Evolutionary conservation across 2,329 filamentous ascomycete species (phyloP).

Genomic region (Metarhizium album): DNA sequence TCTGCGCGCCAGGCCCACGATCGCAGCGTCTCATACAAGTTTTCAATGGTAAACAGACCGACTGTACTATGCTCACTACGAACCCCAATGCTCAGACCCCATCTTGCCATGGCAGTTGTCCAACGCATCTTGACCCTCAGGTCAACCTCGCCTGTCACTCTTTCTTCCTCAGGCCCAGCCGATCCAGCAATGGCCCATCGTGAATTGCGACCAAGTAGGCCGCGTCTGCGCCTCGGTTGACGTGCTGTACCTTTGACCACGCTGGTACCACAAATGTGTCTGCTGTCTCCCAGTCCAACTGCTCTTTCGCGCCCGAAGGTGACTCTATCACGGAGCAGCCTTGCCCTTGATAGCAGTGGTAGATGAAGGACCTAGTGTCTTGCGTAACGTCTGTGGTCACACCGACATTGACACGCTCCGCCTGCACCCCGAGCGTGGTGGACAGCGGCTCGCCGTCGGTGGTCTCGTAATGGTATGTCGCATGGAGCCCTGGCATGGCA

Average conservation of each 20-base stretch:
- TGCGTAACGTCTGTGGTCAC: conserved; percentile 19
- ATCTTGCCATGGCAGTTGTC: too few relatives aligned
- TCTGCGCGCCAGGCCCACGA: too few relatives aligned
- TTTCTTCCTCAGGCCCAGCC: conserved; percentile 14
- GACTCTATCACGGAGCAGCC: conserved; percentile 31
- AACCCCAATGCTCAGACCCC: too few relatives aligned
- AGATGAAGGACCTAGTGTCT: conserved; percentile 40
- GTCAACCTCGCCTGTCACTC: background rate
- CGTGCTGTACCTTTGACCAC: conserved; percentile 38
- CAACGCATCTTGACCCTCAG: too few relatives aligned
- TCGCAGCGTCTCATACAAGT: too few relatives aligned
- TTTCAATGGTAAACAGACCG: too few relatives aligned
- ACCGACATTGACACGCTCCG: too few relatives aligned
- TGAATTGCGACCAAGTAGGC: conserved; percentile 25
- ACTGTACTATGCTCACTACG: too few relatives aligned
- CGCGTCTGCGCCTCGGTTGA: conserved; percentile 19
- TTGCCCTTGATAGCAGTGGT: conserved; percentile 39
- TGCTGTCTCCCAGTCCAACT: conserved; percentile 31
- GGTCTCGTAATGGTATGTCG: background rate
- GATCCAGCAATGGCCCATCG: conserved; percentile 23
- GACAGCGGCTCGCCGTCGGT: too few relatives aligned
- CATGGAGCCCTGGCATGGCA: conserved; percentile 15
- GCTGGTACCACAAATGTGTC: conserved; percentile 45
- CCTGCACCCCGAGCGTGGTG: too few relatives aligned
- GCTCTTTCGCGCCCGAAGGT: conserved; percentile 18